phyloP scores from a whole-genome alignment of 2,329 filamentous ascomycete species.

The Aspergillus awamori region DNA sequence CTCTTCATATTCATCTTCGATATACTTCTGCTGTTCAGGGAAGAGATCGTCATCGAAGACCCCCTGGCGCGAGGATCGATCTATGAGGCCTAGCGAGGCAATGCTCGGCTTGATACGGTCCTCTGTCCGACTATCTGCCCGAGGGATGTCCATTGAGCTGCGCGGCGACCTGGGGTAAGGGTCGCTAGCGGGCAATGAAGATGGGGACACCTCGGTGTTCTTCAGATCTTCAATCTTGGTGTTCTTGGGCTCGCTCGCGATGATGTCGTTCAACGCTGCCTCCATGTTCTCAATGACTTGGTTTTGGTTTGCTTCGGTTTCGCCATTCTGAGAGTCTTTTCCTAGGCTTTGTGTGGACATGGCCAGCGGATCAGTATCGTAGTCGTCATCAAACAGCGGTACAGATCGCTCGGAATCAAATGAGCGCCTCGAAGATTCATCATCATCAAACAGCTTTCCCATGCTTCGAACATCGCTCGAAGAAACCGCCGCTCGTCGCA shows the following conservation, averaged over 20 bases:
- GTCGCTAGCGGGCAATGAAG: constrained; percentile 56
- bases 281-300: constrained; percentile 91
- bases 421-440: constrained; percentile 62
- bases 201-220: constrained; percentile 38
- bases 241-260: constrained; percentile 70
- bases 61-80: constrained; percentile 80
- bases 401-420: constrained; percentile 66
- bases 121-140: constrained; percentile 45
- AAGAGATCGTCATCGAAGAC: constrained; percentile 97
- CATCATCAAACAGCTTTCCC: constrained; percentile 49
- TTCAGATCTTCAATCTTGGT: constrained; percentile 41
- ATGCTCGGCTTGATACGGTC: constrained; percentile 77
- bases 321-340: constrained; percentile 63
- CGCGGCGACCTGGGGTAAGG: constrained; percentile 58
- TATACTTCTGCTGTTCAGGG: constrained; percentile 76
- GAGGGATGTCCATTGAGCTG: constrained; percentile 62
- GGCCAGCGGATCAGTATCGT: constrained; percentile 69
- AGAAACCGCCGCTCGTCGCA: constrained; percentile 63
- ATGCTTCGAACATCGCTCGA: constrained; percentile 60
- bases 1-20: constrained; percentile 84
- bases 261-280: constrained; percentile 85
- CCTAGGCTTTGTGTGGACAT: constrained; percentile 81
- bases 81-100: constrained; percentile 87
- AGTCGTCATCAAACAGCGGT: constrained; percentile 79
- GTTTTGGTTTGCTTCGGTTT: constrained; percentile 63